Evolutionary conservation across 768 basidiomycete species (phyloP).

Genomic region (Rhodotorula diobovata): DNA sequence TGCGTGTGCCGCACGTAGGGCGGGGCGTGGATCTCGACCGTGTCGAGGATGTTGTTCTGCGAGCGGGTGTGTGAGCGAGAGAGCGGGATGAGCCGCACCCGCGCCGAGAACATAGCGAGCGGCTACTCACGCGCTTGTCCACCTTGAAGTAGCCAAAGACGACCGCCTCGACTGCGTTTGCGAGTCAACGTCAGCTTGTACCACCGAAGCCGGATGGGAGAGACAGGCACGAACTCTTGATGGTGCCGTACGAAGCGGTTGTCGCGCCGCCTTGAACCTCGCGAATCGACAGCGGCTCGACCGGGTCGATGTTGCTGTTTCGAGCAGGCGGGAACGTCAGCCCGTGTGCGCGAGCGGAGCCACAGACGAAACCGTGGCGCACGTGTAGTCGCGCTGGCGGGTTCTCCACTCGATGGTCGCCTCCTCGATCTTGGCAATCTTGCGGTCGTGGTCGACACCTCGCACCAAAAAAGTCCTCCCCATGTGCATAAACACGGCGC

Average conservation of each 20-base stretch:
- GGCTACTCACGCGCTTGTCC: slow-evolving; percentile 52
- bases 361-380: slow-evolving; percentile 37
- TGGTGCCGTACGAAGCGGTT: slow-evolving; percentile 65
- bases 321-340: not conserved
- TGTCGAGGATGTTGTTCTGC: slow-evolving; percentile 60
- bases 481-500: slow-evolving; percentile 85
- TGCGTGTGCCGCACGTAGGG: slow-evolving; percentile 69
- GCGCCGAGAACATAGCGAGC: not conserved
- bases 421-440: slow-evolving; percentile 63
- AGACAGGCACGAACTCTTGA: slow-evolving; percentile 12
- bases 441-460: slow-evolving; percentile 74
- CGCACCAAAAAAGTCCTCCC: slow-evolving; percentile 70
- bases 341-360: not conserved
- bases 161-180: slow-evolving; percentile 56
- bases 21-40: slow-evolving; percentile 70
- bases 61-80: rapidly evolving
- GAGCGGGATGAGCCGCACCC: not conserved
- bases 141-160: slow-evolving; percentile 84
- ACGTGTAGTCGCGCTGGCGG: slow-evolving; percentile 72
- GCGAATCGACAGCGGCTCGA: slow-evolving; percentile 68
- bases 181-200: not conserved
- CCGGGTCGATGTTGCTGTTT: slow-evolving; percentile 67
- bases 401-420: slow-evolving; percentile 84
- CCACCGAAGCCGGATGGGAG: not conserved
- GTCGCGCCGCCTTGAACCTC: slow-evolving; percentile 59